phyloP scores from a whole-genome alignment of 805 yeast species.

The Myxozyma melibiosi region DNA sequence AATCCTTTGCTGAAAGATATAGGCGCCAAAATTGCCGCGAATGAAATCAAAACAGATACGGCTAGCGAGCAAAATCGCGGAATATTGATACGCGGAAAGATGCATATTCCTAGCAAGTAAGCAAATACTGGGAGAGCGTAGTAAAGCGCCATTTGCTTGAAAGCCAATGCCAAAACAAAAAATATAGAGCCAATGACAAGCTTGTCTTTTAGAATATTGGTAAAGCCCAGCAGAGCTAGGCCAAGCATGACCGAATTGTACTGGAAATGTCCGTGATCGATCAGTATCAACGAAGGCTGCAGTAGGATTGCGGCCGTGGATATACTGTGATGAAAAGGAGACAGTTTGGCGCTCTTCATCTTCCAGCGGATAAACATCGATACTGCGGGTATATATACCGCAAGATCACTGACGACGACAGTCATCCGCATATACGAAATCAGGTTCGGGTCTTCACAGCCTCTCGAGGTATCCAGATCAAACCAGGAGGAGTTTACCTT shows the following conservation, averaged over 20 bases:
- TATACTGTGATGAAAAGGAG: slow-evolving; percentile 38
- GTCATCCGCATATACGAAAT: slow-evolving; percentile 86
- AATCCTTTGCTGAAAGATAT: slow-evolving; percentile 39
- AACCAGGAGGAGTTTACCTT: slow-evolving; percentile 74
- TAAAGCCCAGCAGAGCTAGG: slow-evolving; percentile 66
- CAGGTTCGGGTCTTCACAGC: slow-evolving; percentile 64
- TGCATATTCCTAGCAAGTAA: slow-evolving; percentile 64
- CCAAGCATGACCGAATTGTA: slow-evolving; percentile 95
- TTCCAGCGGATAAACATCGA: slow-evolving; percentile 69
- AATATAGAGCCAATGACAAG: slow-evolving; percentile 69
- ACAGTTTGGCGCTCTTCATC: slow-evolving; percentile 57
- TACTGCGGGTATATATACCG: slow-evolving; percentile 79
- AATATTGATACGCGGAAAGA: slow-evolving; percentile 52
- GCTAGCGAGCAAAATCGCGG: slow-evolving; percentile 64
- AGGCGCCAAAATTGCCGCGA: slow-evolving; percentile 59
- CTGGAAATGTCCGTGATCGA: slow-evolving; percentile 98
- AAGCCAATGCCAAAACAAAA: slow-evolving; percentile 75
- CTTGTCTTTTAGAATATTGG: slow-evolving; percentile 64
- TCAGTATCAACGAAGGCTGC: slow-evolving; percentile 78
- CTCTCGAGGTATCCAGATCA: slow-evolving; percentile 69
- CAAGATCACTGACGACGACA: slow-evolving; percentile 71
- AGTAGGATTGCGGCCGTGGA: slow-evolving; percentile 65
- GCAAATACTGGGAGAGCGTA: slow-evolving; percentile 88
- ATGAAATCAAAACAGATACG: slow-evolving; percentile 59
- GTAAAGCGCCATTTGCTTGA: slow-evolving; percentile 95